Base-by-base conservation (phyloP, 2,329 filamentous ascomycete genomes). In the Neopestalotiopsis rosae region DNA sequence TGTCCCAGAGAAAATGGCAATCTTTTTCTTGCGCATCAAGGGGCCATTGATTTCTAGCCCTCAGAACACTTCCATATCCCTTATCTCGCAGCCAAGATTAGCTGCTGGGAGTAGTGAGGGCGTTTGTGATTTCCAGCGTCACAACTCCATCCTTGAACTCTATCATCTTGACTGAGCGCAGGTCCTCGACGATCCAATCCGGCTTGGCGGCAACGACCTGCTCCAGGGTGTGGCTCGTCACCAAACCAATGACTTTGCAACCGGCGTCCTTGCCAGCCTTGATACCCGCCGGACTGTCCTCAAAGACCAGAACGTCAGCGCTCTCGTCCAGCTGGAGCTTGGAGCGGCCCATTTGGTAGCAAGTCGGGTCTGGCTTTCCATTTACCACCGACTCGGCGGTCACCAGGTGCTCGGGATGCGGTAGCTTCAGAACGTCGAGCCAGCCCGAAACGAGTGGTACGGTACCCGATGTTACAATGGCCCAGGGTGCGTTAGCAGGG, bases 281-380 rank as follows among this genome's bases (percentile, higher is more conserved):
- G 76, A 97, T 93, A 5, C 95, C 95, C 7, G 94, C 93, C 5
- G 95, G 94, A 68, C 93, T 93, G 82, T 98, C 95, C 82, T 98
- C 95, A 49, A 97, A 83, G 63, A 98, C 95, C 67, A 97, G 84
- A 58, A 95, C 81, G 40, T 83, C 81, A 67, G 82, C 80, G 14
- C 78, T 77, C 42, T 82, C 84, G 24, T 84, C 78, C 24, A 90
- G 79, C 0, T 85, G 85, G 17, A 95, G 85, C 71, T 86, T 86
- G 73, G 88, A 83, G 61, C 89, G 88, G 17, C 92, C 93, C 65
- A 94, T 84, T 65, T 85, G 79, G 79, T 95, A 95, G 82, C 92
- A 94, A 14, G 86, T 81, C 32, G 93, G 93, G 79, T 95, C 90
- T 0, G 93, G 93, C 83, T 95, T 95, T 70, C 93, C 93, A 73